A percentile compares a stretch with the other conserved stretches of the same genome.
phyloP scores from a whole-genome alignment of 2,329 filamentous ascomycete species.

The Aspergillus sp. region DNA sequence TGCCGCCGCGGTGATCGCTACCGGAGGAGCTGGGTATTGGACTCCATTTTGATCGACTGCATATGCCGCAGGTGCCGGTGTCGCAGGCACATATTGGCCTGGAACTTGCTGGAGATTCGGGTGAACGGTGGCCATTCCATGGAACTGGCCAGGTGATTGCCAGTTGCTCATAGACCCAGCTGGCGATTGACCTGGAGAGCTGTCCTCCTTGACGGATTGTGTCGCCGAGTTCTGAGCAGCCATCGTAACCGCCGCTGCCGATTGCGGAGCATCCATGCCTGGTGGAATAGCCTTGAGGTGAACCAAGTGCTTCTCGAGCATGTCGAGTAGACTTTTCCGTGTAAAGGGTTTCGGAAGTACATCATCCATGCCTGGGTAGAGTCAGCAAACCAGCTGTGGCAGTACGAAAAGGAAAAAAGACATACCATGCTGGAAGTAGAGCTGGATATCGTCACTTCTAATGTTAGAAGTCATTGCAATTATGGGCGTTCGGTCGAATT shows the following conservation, averaged over 20 bases:
- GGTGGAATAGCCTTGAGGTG: conserved; percentile 67
- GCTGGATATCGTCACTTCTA: conserved; percentile 88
- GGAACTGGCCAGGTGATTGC: conserved; percentile 58
- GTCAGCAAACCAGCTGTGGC: conserved; percentile 17
- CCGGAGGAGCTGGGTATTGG: conserved; percentile 32
- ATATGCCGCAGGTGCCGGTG: conserved; percentile 33
- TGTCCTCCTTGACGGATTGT: conserved; percentile 59
- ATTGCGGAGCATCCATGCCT: conserved; percentile 49
- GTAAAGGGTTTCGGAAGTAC: conserved; percentile 97
- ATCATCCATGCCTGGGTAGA: conserved; percentile 79
- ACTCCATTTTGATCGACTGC: conserved; percentile 35
- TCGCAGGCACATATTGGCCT: conserved; percentile 37
- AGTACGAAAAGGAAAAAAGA: background rate
- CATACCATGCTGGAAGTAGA: conserved; percentile 92
- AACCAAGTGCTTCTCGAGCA: conserved; percentile 84
- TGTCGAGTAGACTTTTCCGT: conserved; percentile 73
- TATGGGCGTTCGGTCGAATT: conserved; percentile 79
- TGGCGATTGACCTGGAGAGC: conserved; percentile 59
- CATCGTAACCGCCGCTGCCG: conserved; percentile 39
- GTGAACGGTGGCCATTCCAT: conserved; percentile 54
- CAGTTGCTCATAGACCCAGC: conserved; percentile 55
- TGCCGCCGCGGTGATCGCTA: conserved; percentile 29
- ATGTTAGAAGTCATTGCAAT: conserved; percentile 99
- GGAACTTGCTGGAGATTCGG: conserved; percentile 41
- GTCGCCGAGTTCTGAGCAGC: conserved; percentile 46